These are phyloP conservation scores for Solanum stenotomum DNA, from an alignment of 257 asterid genomes.

Conservation along the genomic window DNA sequence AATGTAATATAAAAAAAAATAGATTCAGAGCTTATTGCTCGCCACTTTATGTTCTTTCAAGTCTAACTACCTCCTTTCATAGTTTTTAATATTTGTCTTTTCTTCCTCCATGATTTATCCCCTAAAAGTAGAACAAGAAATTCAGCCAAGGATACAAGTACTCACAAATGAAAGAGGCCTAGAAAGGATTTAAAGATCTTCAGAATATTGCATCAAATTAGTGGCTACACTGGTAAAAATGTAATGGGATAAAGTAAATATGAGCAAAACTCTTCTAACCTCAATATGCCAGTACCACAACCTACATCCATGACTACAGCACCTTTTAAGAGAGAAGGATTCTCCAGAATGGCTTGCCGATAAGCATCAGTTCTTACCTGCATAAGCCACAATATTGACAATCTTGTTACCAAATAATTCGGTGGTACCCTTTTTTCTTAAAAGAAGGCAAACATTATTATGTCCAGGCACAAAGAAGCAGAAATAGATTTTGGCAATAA, in stretches of 20 bases:
- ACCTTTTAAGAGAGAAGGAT: slow-evolving; percentile 67
- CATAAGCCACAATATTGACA: slow-evolving; percentile 1
- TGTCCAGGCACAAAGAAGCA: background rate
- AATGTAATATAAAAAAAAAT: background rate
- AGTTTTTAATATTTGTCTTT: background rate
- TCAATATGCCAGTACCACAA: slow-evolving; percentile 95
- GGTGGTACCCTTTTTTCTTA: background rate
- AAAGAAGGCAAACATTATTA: background rate
- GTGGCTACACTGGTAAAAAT: background rate
- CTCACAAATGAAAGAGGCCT: background rate
- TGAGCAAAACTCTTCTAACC: slow-evolving; percentile 28
- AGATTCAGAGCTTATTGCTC: background rate
- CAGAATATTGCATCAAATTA: background rate
- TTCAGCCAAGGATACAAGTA: background rate
- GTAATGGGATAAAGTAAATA: background rate
- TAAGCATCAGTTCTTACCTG: slow-evolving; percentile 92
- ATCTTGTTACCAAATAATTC: background rate
- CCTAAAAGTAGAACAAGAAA: background rate
- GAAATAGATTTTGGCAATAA: background rate
- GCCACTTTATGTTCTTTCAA: background rate
- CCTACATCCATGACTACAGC: slow-evolving; percentile 94
- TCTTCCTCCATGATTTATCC: background rate
- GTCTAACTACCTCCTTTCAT: background rate
- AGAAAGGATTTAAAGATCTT: background rate
- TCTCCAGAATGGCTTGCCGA: slow-evolving; percentile 68